Percentiles rank a stretch among this genome's conserved stretches.
phyloP scores from a whole-genome alignment of 192 early-diverging fungal genomes.

The Coemansia sp. region DNA sequence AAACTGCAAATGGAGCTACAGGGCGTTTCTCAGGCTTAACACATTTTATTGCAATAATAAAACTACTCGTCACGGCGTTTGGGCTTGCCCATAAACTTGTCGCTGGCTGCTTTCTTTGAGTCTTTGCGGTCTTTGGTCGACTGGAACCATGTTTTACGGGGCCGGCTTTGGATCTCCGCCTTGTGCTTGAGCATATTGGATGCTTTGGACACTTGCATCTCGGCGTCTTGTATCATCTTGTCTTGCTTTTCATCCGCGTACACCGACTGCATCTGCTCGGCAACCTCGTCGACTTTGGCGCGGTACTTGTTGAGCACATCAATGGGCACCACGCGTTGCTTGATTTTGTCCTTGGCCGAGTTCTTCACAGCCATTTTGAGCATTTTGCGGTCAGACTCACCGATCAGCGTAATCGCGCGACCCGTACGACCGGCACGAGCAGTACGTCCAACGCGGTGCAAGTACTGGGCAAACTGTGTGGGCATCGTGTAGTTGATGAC shows the following conservation, averaged over 20 bases:
- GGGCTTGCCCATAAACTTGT: conserved; percentile 5
- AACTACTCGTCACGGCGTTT: not conserved
- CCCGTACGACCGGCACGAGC: conserved; percentile 88
- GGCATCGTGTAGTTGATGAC: conserved; percentile 99
- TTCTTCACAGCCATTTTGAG: conserved; percentile 92
- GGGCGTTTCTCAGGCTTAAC: conserved; percentile 22
- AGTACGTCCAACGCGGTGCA: conserved; percentile 95
- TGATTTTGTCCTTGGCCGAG: conserved; percentile 70
- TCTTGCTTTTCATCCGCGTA: conserved; percentile 78
- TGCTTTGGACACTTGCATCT: conserved; percentile 88
- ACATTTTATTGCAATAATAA: not conserved
- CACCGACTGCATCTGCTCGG: conserved; percentile 65
- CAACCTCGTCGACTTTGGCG: conserved; percentile 66
- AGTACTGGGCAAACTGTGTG: conserved; percentile 84
- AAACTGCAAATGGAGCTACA: conserved; percentile 55
- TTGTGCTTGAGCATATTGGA: conserved; percentile 81
- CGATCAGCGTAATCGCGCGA: conserved; percentile 84
- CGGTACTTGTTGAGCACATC: conserved; percentile 78
- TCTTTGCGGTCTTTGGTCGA: conserved; percentile 69
- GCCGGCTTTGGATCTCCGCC: conserved; percentile 85
- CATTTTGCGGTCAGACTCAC: conserved; percentile 91
- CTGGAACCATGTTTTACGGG: conserved; percentile 96
- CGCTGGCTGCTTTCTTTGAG: conserved; percentile 48
- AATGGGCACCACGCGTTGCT: conserved; percentile 84
- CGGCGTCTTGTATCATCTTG: conserved; percentile 73